Evolutionary conservation across 169 alveolate genomes (phyloP).

Genomic region (Plasmodium knowlesi): DNA sequence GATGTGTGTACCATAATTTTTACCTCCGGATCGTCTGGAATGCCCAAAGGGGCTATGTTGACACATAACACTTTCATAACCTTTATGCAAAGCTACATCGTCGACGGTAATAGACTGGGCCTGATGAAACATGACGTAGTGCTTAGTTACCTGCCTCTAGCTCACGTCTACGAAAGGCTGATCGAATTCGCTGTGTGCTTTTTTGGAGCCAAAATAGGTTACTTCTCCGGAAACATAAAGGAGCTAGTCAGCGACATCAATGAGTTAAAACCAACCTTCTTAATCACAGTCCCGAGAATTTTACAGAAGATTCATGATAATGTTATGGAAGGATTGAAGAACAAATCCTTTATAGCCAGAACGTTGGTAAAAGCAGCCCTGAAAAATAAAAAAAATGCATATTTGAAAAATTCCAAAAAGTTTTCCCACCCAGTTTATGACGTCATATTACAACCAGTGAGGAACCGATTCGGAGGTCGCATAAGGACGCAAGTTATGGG

Average conservation of each 20-base stretch:
- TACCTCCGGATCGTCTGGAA: conserved; percentile 94
- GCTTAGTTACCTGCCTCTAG: conserved; percentile 92
- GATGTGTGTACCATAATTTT: conserved; percentile 68
- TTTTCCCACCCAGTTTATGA: conserved; percentile 73
- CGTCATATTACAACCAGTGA: conserved; percentile 79
- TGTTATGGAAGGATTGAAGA: conserved; percentile 78
- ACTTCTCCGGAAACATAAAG: conserved; percentile 91
- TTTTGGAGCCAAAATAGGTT: conserved; percentile 89
- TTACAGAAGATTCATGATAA: conserved; percentile 84
- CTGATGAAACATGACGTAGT: conserved; percentile 79
- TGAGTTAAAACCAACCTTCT: conserved; percentile 82
- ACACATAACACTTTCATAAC: conserved; percentile 89
- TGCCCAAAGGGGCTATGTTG: conserved; percentile 95
- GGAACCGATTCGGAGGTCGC: conserved; percentile 81
- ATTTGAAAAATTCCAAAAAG: conserved; percentile 77
- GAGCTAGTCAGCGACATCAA: conserved; percentile 90
- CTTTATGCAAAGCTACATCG: conserved; percentile 76
- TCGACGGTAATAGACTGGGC: conserved; percentile 82
- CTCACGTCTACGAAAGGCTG: conserved; percentile 93
- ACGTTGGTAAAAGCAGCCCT: conserved; percentile 79
- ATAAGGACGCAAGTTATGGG: conserved; percentile 82
- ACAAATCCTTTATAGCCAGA: conserved; percentile 76
- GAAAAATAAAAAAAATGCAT: conserved; percentile 49
- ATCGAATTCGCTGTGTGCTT: conserved; percentile 81
- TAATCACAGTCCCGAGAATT: conserved; percentile 85